Percentiles rank a stretch among this genome's conserved stretches.
Evolutionary conservation across 2,329 filamentous ascomycete genomes (phyloP).

Genomic region (Teratosphaeria gauchensis): DNA sequence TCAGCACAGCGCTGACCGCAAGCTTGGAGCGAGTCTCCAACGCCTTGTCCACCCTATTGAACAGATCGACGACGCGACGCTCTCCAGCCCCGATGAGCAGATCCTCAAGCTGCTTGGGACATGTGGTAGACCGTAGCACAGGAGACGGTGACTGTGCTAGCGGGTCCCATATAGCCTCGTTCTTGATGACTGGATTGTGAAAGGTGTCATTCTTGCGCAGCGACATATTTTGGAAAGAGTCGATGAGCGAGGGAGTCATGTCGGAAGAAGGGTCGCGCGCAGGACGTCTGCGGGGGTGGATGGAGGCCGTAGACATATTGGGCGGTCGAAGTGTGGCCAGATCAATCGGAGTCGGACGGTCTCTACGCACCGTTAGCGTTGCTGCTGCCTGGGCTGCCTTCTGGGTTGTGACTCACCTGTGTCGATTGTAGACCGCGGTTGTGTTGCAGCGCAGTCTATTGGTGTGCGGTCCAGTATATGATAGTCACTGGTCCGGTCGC

Average conservation of each 20-base stretch:
- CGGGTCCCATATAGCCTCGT: constrained; percentile 27
- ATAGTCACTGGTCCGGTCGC: neutral
- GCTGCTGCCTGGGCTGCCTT: neutral
- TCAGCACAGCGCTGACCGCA: constrained; percentile 31
- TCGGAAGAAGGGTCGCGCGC: constrained; percentile 26
- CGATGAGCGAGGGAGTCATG: constrained; percentile 28
- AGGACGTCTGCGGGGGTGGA: constrained; percentile 38
- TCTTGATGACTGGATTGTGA: constrained; percentile 35
- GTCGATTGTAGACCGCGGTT: neutral
- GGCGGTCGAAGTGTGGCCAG: neutral
- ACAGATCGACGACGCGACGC: constrained; percentile 34
- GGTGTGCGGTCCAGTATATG: neutral
- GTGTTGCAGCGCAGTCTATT: neutral
- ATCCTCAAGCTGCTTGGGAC: constrained; percentile 39
- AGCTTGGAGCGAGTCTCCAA: constrained; percentile 27
- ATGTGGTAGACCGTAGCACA: constrained; percentile 40
- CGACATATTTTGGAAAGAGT: constrained; percentile 32
- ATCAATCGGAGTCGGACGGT: neutral
- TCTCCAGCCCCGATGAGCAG: constrained; percentile 37
- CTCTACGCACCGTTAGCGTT: neutral
- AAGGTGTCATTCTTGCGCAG: constrained; percentile 42
- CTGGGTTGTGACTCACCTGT: neutral
- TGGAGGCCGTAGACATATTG: constrained; percentile 23
- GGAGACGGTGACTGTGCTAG: constrained; percentile 29
- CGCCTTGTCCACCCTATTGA: constrained; percentile 37